Percentiles rank a stretch among this genome's conserved stretches.
Conservation (phyloP, 257 asterid species). For the Petunia axillaris region DNA sequence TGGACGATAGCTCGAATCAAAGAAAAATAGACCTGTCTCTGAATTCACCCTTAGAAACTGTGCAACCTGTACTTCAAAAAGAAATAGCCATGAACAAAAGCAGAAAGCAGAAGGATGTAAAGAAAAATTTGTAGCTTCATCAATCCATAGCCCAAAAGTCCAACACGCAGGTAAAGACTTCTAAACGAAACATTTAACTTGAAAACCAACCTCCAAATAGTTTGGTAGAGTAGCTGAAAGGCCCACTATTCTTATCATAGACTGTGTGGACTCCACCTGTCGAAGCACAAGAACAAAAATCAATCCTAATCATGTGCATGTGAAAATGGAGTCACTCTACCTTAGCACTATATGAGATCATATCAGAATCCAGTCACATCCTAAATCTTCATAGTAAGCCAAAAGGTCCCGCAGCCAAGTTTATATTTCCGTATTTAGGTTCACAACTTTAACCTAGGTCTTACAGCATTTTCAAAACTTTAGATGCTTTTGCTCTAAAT, state of each 20-base stretch:
- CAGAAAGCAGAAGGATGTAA: slow-evolving; percentile 27
- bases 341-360: slow-evolving; percentile 7
- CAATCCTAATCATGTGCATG: background rate
- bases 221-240: slow-evolving; percentile 98
- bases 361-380: background rate
- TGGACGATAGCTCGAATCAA: slow-evolving; percentile 94
- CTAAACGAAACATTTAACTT: slow-evolving; percentile 29
- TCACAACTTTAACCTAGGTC: slow-evolving; percentile 10
- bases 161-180: slow-evolving; percentile 5
- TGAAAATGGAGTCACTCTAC: slow-evolving; percentile 21
- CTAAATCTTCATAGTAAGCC: slow-evolving; percentile 13
- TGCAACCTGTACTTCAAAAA: slow-evolving; percentile 69
- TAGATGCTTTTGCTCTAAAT: slow-evolving; percentile 14
- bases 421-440: background rate
- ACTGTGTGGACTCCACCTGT: slow-evolving; percentile 98
- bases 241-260: slow-evolving; percentile 98
- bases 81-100: slow-evolving; percentile 25
- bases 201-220: slow-evolving; percentile 77
- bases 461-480: slow-evolving; percentile 4
- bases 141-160: slow-evolving; percentile 12
- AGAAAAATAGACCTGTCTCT: slow-evolving; percentile 90
- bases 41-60: slow-evolving; percentile 95
- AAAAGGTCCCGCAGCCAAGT: background rate
- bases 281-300: slow-evolving; percentile 31
- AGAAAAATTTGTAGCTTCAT: slow-evolving; percentile 13